Percentiles rank a stretch among this genome's conserved stretches.
phyloP scores from a whole-genome alignment of 2,329 filamentous ascomycete species.

The Ophidiomyces ophidiicola region DNA sequence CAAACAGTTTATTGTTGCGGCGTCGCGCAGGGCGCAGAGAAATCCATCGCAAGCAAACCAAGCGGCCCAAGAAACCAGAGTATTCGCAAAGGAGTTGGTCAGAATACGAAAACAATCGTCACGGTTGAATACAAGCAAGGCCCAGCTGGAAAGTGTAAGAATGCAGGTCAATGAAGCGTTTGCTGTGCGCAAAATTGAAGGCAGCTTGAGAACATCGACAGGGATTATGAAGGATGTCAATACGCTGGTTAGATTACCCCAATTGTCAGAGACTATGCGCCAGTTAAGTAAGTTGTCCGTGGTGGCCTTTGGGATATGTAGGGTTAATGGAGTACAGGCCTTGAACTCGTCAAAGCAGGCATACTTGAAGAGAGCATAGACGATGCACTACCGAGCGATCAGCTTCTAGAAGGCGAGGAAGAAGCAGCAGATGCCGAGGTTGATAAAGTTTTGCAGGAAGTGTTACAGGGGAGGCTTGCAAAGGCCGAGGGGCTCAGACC shows the following conservation, averaged over 20 bases:
- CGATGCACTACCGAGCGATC: constrained; percentile 65
- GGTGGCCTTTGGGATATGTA: background rate
- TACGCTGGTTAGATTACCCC: constrained; percentile 66
- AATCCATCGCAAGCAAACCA: constrained; percentile 69
- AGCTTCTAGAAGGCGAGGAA: constrained; percentile 56
- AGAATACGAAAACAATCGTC: constrained; percentile 62
- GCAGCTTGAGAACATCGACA: constrained; percentile 71
- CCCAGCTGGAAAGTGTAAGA: constrained; percentile 80
- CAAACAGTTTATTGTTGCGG: constrained; percentile 69
- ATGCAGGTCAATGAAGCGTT: constrained; percentile 98
- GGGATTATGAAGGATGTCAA: constrained; percentile 98
- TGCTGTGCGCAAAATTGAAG: constrained; percentile 88
- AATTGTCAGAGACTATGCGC: constrained; percentile 78
- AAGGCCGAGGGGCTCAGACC: constrained; percentile 43
- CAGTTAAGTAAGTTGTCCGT: constrained; percentile 36
- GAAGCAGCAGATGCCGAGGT: constrained; percentile 76
- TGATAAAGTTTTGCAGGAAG: constrained; percentile 82
- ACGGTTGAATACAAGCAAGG: constrained; percentile 73
- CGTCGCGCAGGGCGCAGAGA: constrained; percentile 66
- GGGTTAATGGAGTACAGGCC: constrained; percentile 11
- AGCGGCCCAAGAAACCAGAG: constrained; percentile 68
- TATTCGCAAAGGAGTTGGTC: constrained; percentile 79
- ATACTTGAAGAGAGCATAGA: constrained; percentile 97
- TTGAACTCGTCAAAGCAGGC: constrained; percentile 80
- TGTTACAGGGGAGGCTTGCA: constrained; percentile 69